These are phyloP conservation scores for Galerina marginata DNA, from an alignment of 768 basidiomycete genomes.

Conservation along the genomic window DNA sequence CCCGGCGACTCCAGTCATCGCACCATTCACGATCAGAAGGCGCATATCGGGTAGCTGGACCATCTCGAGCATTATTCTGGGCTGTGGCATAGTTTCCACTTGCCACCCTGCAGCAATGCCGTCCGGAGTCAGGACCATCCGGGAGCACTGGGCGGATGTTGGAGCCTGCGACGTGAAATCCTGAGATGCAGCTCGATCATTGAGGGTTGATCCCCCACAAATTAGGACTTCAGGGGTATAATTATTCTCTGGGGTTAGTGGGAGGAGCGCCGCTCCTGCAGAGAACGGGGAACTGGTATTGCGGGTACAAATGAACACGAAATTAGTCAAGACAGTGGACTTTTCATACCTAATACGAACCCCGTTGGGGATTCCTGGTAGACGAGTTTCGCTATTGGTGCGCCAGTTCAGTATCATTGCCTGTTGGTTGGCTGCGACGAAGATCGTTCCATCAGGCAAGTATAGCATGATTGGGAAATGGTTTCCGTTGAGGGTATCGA, in stretches of 20 bases:
- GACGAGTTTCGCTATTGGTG: background rate
- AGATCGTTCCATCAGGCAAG: background rate
- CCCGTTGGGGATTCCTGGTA: background rate
- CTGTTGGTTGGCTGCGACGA: background rate
- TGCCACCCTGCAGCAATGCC: slow-evolving; percentile 1
- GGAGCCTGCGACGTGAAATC: background rate
- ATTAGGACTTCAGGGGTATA: background rate
- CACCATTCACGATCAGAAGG: background rate
- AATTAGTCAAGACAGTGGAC: no score
- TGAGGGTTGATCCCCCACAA: background rate
- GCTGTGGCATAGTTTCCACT: background rate
- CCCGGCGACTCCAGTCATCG: background rate
- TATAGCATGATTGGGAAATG: background rate
- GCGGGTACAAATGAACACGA: background rate
- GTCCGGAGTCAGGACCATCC: background rate
- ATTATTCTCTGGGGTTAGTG: background rate
- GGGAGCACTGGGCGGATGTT: background rate
- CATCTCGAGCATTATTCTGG: background rate
- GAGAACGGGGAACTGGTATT: background rate
- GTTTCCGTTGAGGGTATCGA: background rate
- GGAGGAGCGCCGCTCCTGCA: background rate
- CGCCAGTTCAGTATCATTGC: slow-evolving; percentile 1
- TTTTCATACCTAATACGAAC: background rate
- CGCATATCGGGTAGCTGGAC: background rate
- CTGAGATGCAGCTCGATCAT: background rate